Conservation (phyloP, 257 asterid species). For the Gentiana dahurica region DNA sequence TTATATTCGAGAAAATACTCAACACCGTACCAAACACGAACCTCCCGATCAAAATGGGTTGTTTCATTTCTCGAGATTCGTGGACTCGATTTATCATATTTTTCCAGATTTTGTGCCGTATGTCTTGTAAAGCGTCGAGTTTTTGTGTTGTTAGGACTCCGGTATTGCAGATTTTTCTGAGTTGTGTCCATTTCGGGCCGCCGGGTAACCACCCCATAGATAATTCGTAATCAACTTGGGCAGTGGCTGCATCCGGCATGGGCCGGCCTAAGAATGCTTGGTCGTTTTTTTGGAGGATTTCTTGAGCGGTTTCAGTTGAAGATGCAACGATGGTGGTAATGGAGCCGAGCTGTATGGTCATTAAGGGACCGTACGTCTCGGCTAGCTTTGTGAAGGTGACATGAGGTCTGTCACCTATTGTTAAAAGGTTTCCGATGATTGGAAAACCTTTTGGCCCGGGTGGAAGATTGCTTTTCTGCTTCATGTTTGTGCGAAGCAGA, state of each 20-base stretch:
- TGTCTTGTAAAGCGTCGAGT: conserved; percentile 13
- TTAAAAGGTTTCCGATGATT: conserved; percentile 18
- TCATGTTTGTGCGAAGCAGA: not conserved
- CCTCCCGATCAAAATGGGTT: conserved; percentile 11
- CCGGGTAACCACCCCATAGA: conserved; percentile 16
- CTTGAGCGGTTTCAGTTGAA: conserved; percentile 16
- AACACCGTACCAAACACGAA: conserved; percentile 18
- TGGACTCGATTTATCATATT: conserved; percentile 9
- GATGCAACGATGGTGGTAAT: conserved; percentile 19
- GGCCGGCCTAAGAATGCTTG: conserved; percentile 19
- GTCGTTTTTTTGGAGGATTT: conserved; percentile 20
- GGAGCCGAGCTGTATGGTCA: conserved; percentile 20
- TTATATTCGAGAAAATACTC: conserved; percentile 21
- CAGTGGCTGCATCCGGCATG: conserved; percentile 19
- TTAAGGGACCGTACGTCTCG: conserved; percentile 20
- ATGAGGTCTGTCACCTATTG: conserved; percentile 20
- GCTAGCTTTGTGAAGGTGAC: conserved; percentile 20
- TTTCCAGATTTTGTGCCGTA: conserved; percentile 11
- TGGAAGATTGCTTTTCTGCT: conserved; percentile 19
- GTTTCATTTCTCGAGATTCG: conserved; percentile 6
- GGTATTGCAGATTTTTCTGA: conserved; percentile 13
- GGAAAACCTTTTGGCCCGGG: conserved; percentile 28
- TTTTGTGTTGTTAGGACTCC: conserved; percentile 17
- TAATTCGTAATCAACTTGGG: conserved; percentile 16
- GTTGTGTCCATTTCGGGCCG: conserved; percentile 20